Base-by-base conservation (phyloP, 129 eudicot species). In the Chrysanthemum seticuspe region DNA sequence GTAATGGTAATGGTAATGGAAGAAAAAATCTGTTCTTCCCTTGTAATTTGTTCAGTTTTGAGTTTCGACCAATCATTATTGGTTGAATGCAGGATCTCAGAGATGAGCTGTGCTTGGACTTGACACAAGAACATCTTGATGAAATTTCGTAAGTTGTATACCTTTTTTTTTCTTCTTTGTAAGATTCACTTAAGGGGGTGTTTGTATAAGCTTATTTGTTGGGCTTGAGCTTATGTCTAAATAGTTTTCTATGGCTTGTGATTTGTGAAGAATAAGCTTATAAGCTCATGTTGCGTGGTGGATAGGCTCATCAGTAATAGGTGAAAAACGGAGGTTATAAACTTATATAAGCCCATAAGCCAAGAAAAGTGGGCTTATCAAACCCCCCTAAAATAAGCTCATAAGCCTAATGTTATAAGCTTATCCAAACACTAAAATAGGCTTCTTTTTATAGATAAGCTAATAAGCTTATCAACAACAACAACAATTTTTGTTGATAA, bases 41-140 rank as follows among this genome's bases (percentile, higher is more conserved):
- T 23, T 23, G 25, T 54, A 66, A 12, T 16, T 67, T 54, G 49
- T 65, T 64, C n/a, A 6, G 65, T 74, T 76, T 48, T 25, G n/a
- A 45, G 47, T 62, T 15, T 62, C 59, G 54, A 49, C 19, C 74
- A 60, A 69, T 62, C 75, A 3, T 50, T 60, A 49, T 64, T 56
- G 82, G 54, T 15, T 12, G 12, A 55, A 72, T 78, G 78, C 82
- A 72, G 82, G 78, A 72, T 65, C 78, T 65, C 21, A 78, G 47
- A 72, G 13, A 72, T 27, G 82, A 78, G 73, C 13, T 72, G 54
- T 65, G 78, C 53, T 27, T 56, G 68, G 82, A 72, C 36, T 65
- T 65, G 12, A 72, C 52, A 48, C 78, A 78, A 72, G 27, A 72
- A 78, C 45, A 65, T 72, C 66, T n/a, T 44, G 62, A 65, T 57